phyloP scores from a whole-genome alignment of 192 early-diverging fungal species.

The Coemansia guatemalensis region DNA sequence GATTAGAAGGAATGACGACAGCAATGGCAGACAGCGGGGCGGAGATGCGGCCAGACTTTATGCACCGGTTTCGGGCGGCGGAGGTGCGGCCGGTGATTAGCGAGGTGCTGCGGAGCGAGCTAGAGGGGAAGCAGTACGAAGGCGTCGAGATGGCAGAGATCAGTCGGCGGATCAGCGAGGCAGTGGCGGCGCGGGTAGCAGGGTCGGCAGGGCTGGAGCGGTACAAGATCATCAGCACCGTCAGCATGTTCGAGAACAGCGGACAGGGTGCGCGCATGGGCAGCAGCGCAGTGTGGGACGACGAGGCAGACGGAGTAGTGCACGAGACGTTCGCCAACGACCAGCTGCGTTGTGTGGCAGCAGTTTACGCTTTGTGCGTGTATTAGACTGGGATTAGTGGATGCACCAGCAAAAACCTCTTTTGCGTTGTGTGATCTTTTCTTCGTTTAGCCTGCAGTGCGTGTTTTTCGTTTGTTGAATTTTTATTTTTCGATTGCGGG shows the following conservation, averaged over 20 bases:
- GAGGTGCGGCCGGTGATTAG: constrained; percentile 13
- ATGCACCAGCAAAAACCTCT: too few relatives aligned
- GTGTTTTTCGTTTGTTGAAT: background rate
- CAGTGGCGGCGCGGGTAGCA: constrained; percentile 23
- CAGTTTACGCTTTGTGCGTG: constrained; percentile 26
- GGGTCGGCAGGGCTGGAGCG: constrained; percentile 28
- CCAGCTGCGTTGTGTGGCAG: constrained; percentile 27
- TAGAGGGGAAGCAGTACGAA: constrained; percentile 19
- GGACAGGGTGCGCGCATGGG: constrained; percentile 45
- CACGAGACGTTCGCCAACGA: constrained; percentile 27
- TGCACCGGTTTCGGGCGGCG: constrained; percentile 31
- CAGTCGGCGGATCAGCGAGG: constrained; percentile 22
- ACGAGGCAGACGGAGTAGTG: constrained; percentile 19
- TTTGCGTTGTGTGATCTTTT: background rate
- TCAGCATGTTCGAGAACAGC: constrained; percentile 32
- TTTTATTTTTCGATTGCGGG: background rate
- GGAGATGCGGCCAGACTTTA: constrained; percentile 13
- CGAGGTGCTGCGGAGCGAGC: constrained; percentile 28
- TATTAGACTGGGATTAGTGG: constrained; percentile 6
- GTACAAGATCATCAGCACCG: constrained; percentile 44
- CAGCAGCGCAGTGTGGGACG: constrained; percentile 27
- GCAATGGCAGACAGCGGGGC: constrained; percentile 1
- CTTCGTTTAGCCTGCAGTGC: background rate
- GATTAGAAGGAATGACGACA: background rate
- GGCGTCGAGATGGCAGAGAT: constrained; percentile 18